Conservation (phyloP, 805 yeast genomes). For the Metschnikowia chrysomelidarum region DNA sequence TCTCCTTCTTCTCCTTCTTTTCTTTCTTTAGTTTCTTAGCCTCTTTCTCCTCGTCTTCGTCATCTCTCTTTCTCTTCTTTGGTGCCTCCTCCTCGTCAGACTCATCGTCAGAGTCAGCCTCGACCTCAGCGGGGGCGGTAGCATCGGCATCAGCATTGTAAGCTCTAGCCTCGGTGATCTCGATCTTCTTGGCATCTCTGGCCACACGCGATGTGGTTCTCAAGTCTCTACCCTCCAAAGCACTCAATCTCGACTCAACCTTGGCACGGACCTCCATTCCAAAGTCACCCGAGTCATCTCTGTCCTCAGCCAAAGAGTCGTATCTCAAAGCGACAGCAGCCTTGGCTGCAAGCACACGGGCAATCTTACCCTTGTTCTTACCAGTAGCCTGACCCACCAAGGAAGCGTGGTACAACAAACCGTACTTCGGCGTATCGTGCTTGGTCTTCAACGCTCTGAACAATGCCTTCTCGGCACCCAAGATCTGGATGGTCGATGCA, state of each 20-base stretch:
- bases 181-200: slow-evolving; percentile 83
- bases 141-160: slow-evolving; percentile 94
- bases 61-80: slow-evolving; percentile 22
- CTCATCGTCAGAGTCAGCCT: slow-evolving; percentile 26
- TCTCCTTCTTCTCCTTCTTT: slow-evolving; percentile 31
- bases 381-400: slow-evolving; percentile 92
- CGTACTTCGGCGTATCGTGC: slow-evolving; percentile 96
- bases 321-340: slow-evolving; percentile 96
- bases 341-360: slow-evolving; percentile 97
- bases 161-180: slow-evolving; percentile 77
- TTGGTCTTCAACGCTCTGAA: slow-evolving; percentile 95
- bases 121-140: slow-evolving; percentile 42
- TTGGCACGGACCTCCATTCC: slow-evolving; percentile 90
- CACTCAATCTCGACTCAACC: slow-evolving; percentile 92
- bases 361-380: slow-evolving; percentile 98
- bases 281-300: slow-evolving; percentile 92
- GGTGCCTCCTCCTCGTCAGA: slow-evolving; percentile 16
- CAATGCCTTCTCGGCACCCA: slow-evolving; percentile 96
- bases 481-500: slow-evolving; percentile 96
- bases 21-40: slow-evolving; percentile 19
- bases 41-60: slow-evolving; percentile 18
- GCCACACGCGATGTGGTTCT: slow-evolving; percentile 84
- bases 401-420: slow-evolving; percentile 91
- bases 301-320: slow-evolving; percentile 95
- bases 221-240: slow-evolving; percentile 94